A percentile compares a stretch with the other conserved stretches of the same genome.
Conservation (phyloP, 257 asterid species). For the Handroanthus guayacan region DNA sequence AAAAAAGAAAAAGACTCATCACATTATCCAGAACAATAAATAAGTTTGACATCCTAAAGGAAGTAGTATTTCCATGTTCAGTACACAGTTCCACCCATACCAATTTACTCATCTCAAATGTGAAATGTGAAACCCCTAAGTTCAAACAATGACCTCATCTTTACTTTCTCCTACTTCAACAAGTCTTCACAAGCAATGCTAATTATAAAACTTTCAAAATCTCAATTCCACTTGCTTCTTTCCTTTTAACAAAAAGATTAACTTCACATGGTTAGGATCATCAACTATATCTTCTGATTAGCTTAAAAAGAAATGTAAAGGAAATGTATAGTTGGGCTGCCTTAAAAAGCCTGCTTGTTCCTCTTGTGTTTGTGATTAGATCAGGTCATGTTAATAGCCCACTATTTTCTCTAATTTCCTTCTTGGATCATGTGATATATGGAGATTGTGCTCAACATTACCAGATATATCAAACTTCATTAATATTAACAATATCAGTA, state of each 20-base stretch:
- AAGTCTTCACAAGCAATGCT: background rate
- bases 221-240: slow-evolving; percentile 22
- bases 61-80: background rate
- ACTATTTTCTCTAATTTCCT: background rate
- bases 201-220: slow-evolving; percentile 1
- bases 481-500: background rate
- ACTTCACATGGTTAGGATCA: slow-evolving; percentile 4
- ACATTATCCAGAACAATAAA: background rate
- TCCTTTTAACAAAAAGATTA: background rate
- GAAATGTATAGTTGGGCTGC: background rate
- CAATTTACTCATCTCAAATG: slow-evolving; percentile 6
- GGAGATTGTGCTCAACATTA: background rate
- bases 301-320: background rate
- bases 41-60: background rate
- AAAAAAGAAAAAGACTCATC: too few relatives aligned
- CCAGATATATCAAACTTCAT: slow-evolving; percentile 2
- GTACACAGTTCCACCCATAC: background rate
- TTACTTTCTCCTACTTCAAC: background rate
- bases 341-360: background rate
- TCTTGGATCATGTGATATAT: background rate
- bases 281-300: background rate
- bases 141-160: background rate
- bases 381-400: background rate
- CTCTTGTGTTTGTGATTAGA: background rate
- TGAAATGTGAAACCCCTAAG: slow-evolving; percentile 1